phyloP scores from a whole-genome alignment of 176 grass and related monocot species.

The Thinopyrum elongatum region DNA sequence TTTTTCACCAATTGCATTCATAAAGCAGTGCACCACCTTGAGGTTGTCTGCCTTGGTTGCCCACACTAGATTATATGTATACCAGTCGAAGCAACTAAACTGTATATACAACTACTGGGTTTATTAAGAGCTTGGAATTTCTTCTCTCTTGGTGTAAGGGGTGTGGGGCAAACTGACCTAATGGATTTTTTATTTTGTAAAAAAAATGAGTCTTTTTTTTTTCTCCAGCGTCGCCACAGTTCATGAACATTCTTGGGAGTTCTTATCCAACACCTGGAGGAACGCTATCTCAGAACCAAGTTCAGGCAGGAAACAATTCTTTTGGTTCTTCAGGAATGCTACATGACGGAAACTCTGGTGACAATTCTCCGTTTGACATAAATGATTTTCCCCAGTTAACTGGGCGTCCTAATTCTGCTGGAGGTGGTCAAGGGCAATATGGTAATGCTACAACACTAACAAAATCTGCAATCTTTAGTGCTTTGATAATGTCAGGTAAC shows the following conservation, averaged over 20 bases:
- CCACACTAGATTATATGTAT: neutral
- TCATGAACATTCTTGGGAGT: slow-evolving; percentile 82
- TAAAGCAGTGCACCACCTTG: slow-evolving; percentile 6
- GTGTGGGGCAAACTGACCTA: neutral
- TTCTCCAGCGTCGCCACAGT: slow-evolving; percentile 54
- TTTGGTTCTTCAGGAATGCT: slow-evolving; percentile 83
- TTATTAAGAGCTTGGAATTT: neutral
- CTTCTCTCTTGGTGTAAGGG: neutral
- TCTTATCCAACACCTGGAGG: slow-evolving; percentile 72
- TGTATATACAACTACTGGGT: neutral
- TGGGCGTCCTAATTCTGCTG: slow-evolving; percentile 77
- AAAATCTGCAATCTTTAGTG: slow-evolving; percentile 1
- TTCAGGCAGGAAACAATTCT: slow-evolving; percentile 64
- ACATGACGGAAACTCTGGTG: slow-evolving; percentile 64
- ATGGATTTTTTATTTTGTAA: neutral
- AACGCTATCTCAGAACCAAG: slow-evolving; percentile 63
- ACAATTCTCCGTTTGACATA: slow-evolving; percentile 85
- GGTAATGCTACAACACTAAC: slow-evolving; percentile 54
- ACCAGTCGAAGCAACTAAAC: slow-evolving; percentile 9
- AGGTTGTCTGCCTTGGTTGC: neutral
- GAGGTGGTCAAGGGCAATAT: slow-evolving; percentile 79
- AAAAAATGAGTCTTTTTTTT: neutral
- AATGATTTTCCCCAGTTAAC: slow-evolving; percentile 98
- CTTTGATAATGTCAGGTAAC: neutral
- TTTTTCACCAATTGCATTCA: neutral